Percentiles rank a stretch among this genome's conserved stretches.
phyloP scores from a whole-genome alignment of 176 grass and related monocot genomes.

The Oryza brachyantha region DNA sequence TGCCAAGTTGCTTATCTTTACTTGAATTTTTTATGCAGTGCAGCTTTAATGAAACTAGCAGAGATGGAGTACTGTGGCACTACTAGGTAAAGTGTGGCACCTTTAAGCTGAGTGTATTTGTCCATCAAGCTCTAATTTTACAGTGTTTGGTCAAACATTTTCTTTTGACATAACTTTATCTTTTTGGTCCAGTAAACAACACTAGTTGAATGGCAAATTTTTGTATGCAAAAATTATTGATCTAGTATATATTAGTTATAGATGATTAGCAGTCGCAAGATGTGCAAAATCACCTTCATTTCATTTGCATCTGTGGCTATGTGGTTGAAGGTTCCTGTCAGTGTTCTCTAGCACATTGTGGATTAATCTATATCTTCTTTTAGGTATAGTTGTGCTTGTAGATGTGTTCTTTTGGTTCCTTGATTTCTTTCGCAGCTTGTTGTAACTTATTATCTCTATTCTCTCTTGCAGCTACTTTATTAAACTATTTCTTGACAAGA shows the following conservation, averaged over 20 bases:
- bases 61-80: constrained; percentile 95
- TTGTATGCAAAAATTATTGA: not conserved
- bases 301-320: not conserved
- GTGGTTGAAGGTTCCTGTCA: not conserved
- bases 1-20: constrained; percentile 22
- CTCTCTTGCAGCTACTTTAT: constrained; percentile 88
- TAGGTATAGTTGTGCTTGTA: not conserved
- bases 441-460: constrained; percentile 10
- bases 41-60: constrained; percentile 81
- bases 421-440: constrained; percentile 1
- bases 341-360: not conserved
- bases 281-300: not conserved
- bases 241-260: not conserved
- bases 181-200: not conserved
- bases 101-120: not conserved
- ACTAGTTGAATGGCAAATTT: not conserved
- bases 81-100: constrained; percentile 57
- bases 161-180: not conserved
- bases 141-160: not conserved
- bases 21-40: constrained; percentile 49
- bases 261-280: not conserved
- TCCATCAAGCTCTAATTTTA: not conserved
- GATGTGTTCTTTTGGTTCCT: not conserved
- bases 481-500: constrained; percentile 95
- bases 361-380: not conserved